These are phyloP conservation scores for Goffeauzyma gilvescens DNA, from an alignment of 768 basidiomycete genomes.

Conservation along the genomic window DNA sequence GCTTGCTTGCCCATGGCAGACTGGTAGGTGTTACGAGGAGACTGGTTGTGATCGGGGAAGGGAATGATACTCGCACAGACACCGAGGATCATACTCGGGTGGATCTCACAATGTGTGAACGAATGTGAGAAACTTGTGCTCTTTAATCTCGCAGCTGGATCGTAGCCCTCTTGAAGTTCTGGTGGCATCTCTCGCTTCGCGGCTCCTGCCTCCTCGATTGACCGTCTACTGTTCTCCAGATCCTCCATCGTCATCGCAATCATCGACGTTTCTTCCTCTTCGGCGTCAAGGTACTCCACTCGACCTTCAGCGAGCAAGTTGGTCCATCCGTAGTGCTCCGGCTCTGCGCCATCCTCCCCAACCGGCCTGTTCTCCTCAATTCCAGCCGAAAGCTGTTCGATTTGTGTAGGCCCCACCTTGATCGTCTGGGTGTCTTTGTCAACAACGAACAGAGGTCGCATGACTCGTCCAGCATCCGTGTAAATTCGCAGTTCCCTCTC, in stretches of 20 bases:
- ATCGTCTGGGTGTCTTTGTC: slow-evolving; percentile 61
- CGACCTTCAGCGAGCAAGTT: slow-evolving; percentile 68
- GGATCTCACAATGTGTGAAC: slow-evolving; percentile 98
- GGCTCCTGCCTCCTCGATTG: slow-evolving; percentile 10
- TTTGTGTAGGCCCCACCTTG: slow-evolving; percentile 61
- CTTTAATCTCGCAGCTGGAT: slow-evolving; percentile 75
- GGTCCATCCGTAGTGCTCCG: slow-evolving; percentile 51
- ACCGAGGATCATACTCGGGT: slow-evolving; percentile 96
- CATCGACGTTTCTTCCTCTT: slow-evolving; percentile 99
- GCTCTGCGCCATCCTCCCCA: slow-evolving; percentile 35
- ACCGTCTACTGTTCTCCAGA: slow-evolving; percentile 53
- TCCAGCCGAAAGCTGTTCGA: slow-evolving; percentile 37
- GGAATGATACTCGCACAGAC: slow-evolving; percentile 98
- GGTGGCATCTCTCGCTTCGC: slow-evolving; percentile 25
- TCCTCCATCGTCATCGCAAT: slow-evolving; percentile 98
- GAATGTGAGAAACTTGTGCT: slow-evolving; percentile 66
- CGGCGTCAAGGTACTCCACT: slow-evolving; percentile 85
- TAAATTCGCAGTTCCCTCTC: slow-evolving; percentile 85
- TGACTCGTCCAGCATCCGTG: slow-evolving; percentile 91
- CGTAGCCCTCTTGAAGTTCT: slow-evolving; percentile 35
- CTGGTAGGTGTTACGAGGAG: slow-evolving; percentile 98
- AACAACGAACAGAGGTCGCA: slow-evolving; percentile 91
- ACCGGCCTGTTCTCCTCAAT: slow-evolving; percentile 37
- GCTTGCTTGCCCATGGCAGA: slow-evolving; percentile 99
- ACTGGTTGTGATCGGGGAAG: slow-evolving; percentile 99